Evolutionary conservation across 2,329 filamentous ascomycete species (phyloP).

Genomic region (Penicillium hordei): DNA sequence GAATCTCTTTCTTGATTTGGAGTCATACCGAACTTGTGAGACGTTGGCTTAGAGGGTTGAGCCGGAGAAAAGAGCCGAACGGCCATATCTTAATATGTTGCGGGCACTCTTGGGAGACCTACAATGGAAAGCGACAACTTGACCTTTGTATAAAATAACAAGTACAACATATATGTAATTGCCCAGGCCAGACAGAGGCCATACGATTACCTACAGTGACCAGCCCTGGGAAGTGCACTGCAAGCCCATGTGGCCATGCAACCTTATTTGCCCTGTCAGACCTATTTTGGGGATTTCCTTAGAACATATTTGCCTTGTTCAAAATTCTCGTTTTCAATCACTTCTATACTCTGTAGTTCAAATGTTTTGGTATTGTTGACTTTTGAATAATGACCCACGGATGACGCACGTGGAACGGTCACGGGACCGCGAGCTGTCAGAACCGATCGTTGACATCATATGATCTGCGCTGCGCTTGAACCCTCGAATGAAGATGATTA

Average conservation of each 20-base stretch:
- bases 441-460: not conserved
- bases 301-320: not conserved
- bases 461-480: not conserved
- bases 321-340: not conserved
- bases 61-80: not conserved
- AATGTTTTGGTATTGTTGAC: not conserved
- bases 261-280: not conserved
- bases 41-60: not conserved
- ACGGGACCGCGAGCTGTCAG: conserved; percentile 11
- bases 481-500: not conserved
- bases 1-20: not conserved
- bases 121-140: not conserved
- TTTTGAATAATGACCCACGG: not conserved
- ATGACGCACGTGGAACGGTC: conserved; percentile 8
- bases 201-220: not conserved
- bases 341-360: too few species aligned
- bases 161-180: not conserved
- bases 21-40: not conserved
- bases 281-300: not conserved
- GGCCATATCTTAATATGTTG: not conserved
- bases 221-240: not conserved
- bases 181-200: not conserved
- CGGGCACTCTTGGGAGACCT: not conserved
- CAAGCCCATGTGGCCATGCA: conserved; percentile 6
- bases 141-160: not conserved